Evolutionary conservation across 106 monocot genomes (phyloP).

Genomic region (Dioscorea zingiberensis): DNA sequence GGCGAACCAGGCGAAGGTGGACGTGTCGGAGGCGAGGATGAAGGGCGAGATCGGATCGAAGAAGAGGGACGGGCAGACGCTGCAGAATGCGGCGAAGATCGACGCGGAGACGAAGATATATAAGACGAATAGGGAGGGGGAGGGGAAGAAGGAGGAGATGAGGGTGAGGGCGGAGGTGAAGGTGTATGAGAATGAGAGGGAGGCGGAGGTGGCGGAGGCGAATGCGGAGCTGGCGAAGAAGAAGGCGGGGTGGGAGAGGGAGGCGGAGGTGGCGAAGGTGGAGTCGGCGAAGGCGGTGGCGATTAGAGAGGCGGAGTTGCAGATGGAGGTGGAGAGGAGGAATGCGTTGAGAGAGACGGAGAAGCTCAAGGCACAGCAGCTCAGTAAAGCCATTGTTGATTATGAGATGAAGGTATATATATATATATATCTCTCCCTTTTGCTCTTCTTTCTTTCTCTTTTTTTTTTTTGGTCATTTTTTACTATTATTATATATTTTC

Average conservation of each 20-base stretch:
- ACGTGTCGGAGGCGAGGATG: constrained; percentile 68
- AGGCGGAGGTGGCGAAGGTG: constrained; percentile 58
- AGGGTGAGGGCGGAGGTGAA: constrained; percentile 56
- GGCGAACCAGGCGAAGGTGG: constrained; percentile 70
- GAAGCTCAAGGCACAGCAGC: constrained; percentile 71
- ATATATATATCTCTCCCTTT: no score
- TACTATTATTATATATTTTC: no score
- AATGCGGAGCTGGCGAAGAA: constrained; percentile 59
- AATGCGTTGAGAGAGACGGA: constrained; percentile 56
- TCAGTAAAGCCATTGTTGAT: constrained; percentile 62
- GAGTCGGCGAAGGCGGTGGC: constrained; percentile 65
- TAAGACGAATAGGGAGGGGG: constrained; percentile 54
- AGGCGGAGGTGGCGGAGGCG: constrained; percentile 66
- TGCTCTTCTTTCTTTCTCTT: no score
- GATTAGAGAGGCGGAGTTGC: constrained; percentile 70
- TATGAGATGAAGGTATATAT: constrained; percentile 64
- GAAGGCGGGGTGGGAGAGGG: constrained; percentile 60
- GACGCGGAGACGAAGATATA: constrained; percentile 69
- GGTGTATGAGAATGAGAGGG: constrained; percentile 64
- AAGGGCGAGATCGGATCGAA: constrained; percentile 66
- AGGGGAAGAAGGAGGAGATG: constrained; percentile 50
- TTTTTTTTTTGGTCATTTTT: no score
- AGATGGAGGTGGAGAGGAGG: constrained; percentile 76
- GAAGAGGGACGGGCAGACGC: constrained; percentile 47
- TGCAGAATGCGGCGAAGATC: constrained; percentile 63